Conservation (phyloP, 306 rosid genomes). For the Begonia fuchsioides region DNA sequence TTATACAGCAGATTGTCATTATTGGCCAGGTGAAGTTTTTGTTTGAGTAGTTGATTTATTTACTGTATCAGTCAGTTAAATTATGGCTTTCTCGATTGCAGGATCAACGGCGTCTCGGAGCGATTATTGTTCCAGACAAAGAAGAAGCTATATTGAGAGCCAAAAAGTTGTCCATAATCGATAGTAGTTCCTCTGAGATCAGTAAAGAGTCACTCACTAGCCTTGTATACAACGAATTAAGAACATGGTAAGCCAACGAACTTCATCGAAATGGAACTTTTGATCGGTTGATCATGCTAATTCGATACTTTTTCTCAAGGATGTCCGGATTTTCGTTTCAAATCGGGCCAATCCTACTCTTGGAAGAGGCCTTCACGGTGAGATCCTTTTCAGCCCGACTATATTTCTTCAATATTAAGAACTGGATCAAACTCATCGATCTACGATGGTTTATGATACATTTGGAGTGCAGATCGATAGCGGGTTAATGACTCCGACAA, state of each 20-base stretch:
- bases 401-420: not conserved
- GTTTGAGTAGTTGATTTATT: not conserved
- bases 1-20: slow-evolving; percentile 76
- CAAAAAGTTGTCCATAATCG: slow-evolving; percentile 29
- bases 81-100: slow-evolving; percentile 11
- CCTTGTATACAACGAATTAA: slow-evolving; percentile 48
- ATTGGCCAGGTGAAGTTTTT: slow-evolving; percentile 66
- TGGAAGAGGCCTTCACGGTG: slow-evolving; percentile 77
- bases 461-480: slow-evolving; percentile 47
- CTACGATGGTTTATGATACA: too few relatives aligned
- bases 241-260: slow-evolving; percentile 29
- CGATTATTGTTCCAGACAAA: slow-evolving; percentile 79
- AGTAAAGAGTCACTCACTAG: slow-evolving; percentile 31
- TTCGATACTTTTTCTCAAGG: slow-evolving; percentile 33
- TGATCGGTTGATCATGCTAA: not conserved
- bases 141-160: slow-evolving; percentile 56
- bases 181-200: slow-evolving; percentile 38
- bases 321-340: slow-evolving; percentile 54
- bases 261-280: too few relatives aligned
- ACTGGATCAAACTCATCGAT: not conserved
- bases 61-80: slow-evolving; percentile 1
- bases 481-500: slow-evolving; percentile 81
- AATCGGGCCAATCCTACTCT: slow-evolving; percentile 77
- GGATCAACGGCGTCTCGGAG: slow-evolving; percentile 94
- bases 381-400: slow-evolving; percentile 9